phyloP scores from a whole-genome alignment of 169 alveolate species.

The Plasmodium falciparum region DNA sequence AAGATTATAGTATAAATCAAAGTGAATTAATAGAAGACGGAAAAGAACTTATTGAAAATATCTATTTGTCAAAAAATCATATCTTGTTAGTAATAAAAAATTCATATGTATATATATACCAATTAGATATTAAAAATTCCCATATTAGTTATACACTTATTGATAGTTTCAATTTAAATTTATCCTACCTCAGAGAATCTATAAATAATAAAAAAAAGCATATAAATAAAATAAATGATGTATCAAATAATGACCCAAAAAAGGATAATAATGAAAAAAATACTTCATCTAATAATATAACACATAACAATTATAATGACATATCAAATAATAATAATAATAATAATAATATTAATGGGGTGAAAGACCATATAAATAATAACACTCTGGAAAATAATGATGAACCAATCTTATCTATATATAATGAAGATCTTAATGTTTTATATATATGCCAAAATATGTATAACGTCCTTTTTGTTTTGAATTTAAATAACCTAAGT shows the following conservation, averaged over 20 bases:
- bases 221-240: too few relatives aligned
- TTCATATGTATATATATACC: constrained; percentile 30
- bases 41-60: constrained; percentile 38
- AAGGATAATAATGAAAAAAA: too few relatives aligned
- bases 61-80: constrained; percentile 37
- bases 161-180: constrained; percentile 16
- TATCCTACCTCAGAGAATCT: not conserved
- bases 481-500: constrained; percentile 28
- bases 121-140: constrained; percentile 9
- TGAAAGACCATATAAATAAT: not conserved
- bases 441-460: constrained; percentile 47
- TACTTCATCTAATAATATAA: too few relatives aligned
- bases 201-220: too few relatives aligned
- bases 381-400: not conserved
- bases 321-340: constrained; percentile 20
- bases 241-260: too few relatives aligned
- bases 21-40: constrained; percentile 31
- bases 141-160: constrained; percentile 31
- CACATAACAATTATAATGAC: not conserved
- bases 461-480: constrained; percentile 1
- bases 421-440: constrained; percentile 53
- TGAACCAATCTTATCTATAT: constrained; percentile 43
- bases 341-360: not conserved
- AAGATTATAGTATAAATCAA: constrained; percentile 40
- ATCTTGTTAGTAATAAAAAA: constrained; percentile 48